Percentiles rank a stretch among this genome's conserved stretches.
These are phyloP conservation scores for Suhomyces atakaporum DNA, from an alignment of 1,139 yeast species.

Conservation along the genomic window DNA sequence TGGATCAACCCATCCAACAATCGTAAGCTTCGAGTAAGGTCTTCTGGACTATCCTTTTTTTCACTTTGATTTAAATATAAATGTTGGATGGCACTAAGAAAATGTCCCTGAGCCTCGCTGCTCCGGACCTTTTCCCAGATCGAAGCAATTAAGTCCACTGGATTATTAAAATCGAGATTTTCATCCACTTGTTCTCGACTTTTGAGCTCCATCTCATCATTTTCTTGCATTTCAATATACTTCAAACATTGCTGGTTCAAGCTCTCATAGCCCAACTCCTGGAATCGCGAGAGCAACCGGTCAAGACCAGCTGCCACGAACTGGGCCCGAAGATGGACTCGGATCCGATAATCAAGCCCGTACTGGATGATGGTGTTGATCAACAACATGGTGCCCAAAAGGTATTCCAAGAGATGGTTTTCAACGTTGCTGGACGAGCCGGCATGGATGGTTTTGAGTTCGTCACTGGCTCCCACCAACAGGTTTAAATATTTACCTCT, in stretches of 20 bases:
- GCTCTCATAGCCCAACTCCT: constrained; percentile 60
- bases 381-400: constrained; percentile 74
- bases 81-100: constrained; percentile 81
- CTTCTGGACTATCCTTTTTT: constrained; percentile 47
- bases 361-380: constrained; percentile 71
- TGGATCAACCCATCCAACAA: constrained; percentile 82
- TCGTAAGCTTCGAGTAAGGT: constrained; percentile 66
- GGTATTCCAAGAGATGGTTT: constrained; percentile 75
- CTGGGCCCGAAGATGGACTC: constrained; percentile 77
- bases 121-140: constrained; percentile 74
- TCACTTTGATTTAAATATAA: constrained; percentile 73
- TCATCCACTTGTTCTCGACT: constrained; percentile 62
- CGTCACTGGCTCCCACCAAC: constrained; percentile 92
- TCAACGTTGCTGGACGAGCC: constrained; percentile 55
- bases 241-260: constrained; percentile 67
- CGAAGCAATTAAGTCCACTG: constrained; percentile 66
- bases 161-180: constrained; percentile 68
- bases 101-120: constrained; percentile 70
- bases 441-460: constrained; percentile 56
- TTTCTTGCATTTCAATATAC: constrained; percentile 65
- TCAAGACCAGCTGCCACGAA: constrained; percentile 75
- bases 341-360: constrained; percentile 62
- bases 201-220: constrained; percentile 68
- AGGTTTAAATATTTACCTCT: constrained; percentile 85
- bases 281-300: constrained; percentile 62